Conservation (phyloP, 2,329 filamentous ascomycete genomes). For the Colletotrichum cordylinicola region DNA sequence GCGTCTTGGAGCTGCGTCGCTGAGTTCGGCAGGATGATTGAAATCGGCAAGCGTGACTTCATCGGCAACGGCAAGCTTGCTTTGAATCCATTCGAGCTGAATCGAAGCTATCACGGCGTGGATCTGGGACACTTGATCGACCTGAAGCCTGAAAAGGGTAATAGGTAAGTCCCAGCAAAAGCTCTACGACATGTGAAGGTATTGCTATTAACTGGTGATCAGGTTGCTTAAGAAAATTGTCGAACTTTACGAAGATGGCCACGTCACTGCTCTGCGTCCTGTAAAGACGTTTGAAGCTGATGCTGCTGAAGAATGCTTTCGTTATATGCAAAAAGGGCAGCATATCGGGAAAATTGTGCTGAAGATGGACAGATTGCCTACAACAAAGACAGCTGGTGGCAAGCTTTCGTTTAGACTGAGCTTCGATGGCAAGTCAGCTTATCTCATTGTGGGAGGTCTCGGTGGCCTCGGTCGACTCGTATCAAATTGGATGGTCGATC, state of each 20-base stretch:
- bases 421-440: background rate
- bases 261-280: conserved; percentile 20
- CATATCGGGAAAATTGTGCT: conserved; percentile 48
- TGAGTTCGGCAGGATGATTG: conserved; percentile 43
- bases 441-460: conserved; percentile 29
- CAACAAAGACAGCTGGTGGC: background rate
- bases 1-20: conserved; percentile 46
- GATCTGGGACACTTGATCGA: conserved; percentile 17
- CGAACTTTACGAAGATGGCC: background rate
- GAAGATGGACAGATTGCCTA: background rate
- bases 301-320: conserved; percentile 40
- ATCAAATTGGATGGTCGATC: conserved; percentile 28
- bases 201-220: background rate
- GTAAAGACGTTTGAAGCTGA: conserved; percentile 26
- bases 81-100: conserved; percentile 36
- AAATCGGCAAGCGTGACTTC: conserved; percentile 46
- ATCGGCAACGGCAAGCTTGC: conserved; percentile 42
- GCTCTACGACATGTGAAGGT: background rate
- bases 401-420: background rate
- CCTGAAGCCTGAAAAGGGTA: background rate
- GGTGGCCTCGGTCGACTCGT: conserved; percentile 28
- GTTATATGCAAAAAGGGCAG: conserved; percentile 42
- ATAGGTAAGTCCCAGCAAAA: background rate
- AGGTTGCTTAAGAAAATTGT: background rate
- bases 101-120: conserved; percentile 29